A percentile compares a stretch with the other conserved stretches of the same genome.
Conservation (phyloP, 1,284 basidiomycete genomes). For the Apiotrichum siamense region DNA sequence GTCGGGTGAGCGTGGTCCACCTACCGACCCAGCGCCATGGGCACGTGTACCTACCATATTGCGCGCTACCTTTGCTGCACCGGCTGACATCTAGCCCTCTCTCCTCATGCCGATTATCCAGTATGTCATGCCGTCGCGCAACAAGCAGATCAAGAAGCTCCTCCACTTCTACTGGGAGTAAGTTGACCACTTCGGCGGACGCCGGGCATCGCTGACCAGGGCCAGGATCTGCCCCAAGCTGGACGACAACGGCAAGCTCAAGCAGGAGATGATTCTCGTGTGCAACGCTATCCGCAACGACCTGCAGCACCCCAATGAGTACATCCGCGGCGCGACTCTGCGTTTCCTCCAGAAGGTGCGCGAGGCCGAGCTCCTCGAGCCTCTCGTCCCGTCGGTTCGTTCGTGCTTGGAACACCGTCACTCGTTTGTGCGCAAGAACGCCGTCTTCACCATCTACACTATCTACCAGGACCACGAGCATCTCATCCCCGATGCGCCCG, state of each 20-base stretch:
- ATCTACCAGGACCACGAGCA: conserved; percentile 92
- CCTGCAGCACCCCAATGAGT: conserved; percentile 99
- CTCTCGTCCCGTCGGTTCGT: conserved; percentile 87
- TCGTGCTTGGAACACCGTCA: conserved; percentile 96
- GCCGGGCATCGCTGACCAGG: too few species aligned
- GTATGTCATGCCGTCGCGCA: conserved; percentile 89
- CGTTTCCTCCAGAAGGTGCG: conserved; percentile 95
- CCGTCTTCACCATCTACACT: conserved; percentile 90
- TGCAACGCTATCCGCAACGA: conserved; percentile 98
- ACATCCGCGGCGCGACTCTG: conserved; percentile 94
- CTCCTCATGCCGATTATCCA: conserved; percentile 98
- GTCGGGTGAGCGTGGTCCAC: too few species aligned
- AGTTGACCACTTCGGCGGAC: conserved; percentile 19
- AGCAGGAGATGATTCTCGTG: conserved; percentile 99
- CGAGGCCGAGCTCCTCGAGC: conserved; percentile 91
- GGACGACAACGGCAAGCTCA: conserved; percentile 93
- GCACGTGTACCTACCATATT: too few species aligned
- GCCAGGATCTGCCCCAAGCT: conserved; percentile 90
- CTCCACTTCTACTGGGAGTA: conserved; percentile 98
- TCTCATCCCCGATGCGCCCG: conserved; percentile 93
- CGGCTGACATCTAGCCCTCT: conserved; percentile 57
- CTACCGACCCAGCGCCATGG: too few species aligned
- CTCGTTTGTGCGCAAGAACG: conserved; percentile 97
- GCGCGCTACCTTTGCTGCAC: too few species aligned
- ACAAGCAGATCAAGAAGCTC: conserved; percentile 97